Conservation (phyloP, 495 filamentous ascomycete species). For the Achaetomiella virescens region DNA sequence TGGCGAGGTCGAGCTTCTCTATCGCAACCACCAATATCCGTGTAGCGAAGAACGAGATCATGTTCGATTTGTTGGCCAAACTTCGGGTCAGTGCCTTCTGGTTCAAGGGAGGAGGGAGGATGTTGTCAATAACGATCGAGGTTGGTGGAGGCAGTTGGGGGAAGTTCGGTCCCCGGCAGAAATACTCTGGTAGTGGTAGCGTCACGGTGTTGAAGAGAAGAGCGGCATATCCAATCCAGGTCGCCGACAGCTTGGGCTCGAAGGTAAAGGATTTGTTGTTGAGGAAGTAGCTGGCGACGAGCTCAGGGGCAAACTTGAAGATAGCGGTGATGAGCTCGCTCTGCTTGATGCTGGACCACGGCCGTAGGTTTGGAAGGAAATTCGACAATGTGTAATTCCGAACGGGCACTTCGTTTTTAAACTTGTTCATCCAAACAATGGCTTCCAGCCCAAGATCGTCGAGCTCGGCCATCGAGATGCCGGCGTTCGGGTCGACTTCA, state of each 20-base stretch:
- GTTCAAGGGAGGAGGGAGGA: conserved; percentile 76
- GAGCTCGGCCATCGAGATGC: conserved; percentile 30
- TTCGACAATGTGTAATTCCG: conserved; percentile 67
- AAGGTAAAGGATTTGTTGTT: conserved; percentile 74
- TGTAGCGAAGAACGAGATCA: conserved; percentile 77
- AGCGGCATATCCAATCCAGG: conserved; percentile 89
- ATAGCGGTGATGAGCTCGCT: conserved; percentile 72
- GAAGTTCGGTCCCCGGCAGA: conserved; percentile 50
- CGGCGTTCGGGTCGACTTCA: conserved; percentile 52
- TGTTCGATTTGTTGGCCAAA: conserved; percentile 62
- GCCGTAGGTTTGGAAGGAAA: conserved; percentile 72
- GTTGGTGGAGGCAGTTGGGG: conserved; percentile 66
- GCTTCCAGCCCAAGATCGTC: conserved; percentile 67
- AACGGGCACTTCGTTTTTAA: conserved; percentile 58
- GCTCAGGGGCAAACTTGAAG: conserved; percentile 73
- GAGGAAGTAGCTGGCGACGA: conserved; percentile 78
- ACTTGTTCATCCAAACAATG: conserved; percentile 60
- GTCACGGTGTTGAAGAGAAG: conserved; percentile 75
- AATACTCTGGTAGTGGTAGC: conserved; percentile 62
- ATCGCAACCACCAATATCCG: conserved; percentile 72
- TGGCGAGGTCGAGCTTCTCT: conserved; percentile 60
- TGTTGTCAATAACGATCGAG: conserved; percentile 70
- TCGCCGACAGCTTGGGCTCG: conserved; percentile 82
- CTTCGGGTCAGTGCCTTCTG: conserved; percentile 72
- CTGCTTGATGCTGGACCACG: conserved; percentile 74